These are phyloP conservation scores for Bauhinia variegata DNA, from an alignment of 306 rosid species.

Conservation along the genomic window DNA sequence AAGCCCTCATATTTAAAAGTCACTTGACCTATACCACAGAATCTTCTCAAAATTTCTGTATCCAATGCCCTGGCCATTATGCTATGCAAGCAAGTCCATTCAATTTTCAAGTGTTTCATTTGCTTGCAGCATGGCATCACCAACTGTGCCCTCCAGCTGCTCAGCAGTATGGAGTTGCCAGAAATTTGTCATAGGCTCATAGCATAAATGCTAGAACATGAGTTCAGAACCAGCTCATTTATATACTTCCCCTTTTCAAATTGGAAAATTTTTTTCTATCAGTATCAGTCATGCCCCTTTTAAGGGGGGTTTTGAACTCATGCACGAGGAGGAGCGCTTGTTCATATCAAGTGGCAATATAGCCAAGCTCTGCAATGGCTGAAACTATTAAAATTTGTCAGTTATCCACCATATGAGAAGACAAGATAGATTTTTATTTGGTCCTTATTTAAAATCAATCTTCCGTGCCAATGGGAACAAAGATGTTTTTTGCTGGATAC, in stretches of 20 bases:
- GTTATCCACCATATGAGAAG: background rate
- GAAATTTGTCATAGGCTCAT: background rate
- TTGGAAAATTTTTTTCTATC: too few species aligned
- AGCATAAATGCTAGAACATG: background rate
- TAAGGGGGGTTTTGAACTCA: background rate
- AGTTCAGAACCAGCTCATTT: conserved; percentile 3
- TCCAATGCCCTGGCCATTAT: too few species aligned
- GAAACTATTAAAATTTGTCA: background rate
- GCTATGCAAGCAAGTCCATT: background rate
- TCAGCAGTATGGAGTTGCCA: background rate
- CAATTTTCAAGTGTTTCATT: background rate
- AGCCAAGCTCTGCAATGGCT: background rate
- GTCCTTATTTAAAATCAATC: background rate
- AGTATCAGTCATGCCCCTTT: too few species aligned
- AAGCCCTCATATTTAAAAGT: too few species aligned
- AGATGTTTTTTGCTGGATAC: conserved; percentile 14
- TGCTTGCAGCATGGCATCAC: background rate
- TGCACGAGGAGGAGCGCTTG: background rate
- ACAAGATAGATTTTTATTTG: background rate
- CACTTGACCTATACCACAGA: background rate
- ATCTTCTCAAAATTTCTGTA: background rate
- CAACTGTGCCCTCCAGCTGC: background rate
- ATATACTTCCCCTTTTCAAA: background rate
- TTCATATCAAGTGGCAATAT: background rate
- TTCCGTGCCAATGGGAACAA: background rate